Conservation (phyloP, 139 green algal genomes). For the Picochlorum costavermella region DNA sequence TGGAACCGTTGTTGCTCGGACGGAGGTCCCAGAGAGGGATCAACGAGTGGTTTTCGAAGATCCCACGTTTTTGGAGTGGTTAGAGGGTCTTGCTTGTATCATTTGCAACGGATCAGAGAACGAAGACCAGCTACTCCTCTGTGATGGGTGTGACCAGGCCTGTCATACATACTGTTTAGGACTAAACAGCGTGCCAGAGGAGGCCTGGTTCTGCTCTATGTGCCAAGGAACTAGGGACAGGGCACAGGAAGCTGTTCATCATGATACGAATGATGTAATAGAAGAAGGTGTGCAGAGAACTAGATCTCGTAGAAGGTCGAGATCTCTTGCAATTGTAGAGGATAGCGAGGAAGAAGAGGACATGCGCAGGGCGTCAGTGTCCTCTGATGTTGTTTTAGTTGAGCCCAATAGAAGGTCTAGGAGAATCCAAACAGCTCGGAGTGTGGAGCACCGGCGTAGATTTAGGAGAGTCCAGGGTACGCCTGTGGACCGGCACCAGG, state of each 20-base stretch:
- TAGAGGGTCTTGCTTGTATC: slow-evolving; percentile 31
- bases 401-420: no score
- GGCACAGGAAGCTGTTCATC: background rate
- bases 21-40: slow-evolving; percentile 28
- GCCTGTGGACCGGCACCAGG: background rate
- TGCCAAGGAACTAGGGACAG: background rate
- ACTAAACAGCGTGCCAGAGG: slow-evolving; percentile 39
- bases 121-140: slow-evolving; percentile 55
- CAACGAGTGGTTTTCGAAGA: slow-evolving; percentile 38
- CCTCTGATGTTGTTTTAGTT: no score
- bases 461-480: no score
- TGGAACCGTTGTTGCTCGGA: slow-evolving; percentile 15
- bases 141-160: slow-evolving; percentile 59
- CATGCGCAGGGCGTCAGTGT: no score
- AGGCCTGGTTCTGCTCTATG: slow-evolving; percentile 53
- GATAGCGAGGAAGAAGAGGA: no score
- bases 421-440: no score
- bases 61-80: slow-evolving; percentile 21
- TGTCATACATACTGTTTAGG: slow-evolving; percentile 64
- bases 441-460: no score
- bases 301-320: no score
- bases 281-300: no score
- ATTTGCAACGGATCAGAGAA: slow-evolving; percentile 39
- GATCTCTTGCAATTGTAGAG: no score
- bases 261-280: no score